phyloP scores from a whole-genome alignment of 805 yeast species.

The Torulaspora quercuum region DNA sequence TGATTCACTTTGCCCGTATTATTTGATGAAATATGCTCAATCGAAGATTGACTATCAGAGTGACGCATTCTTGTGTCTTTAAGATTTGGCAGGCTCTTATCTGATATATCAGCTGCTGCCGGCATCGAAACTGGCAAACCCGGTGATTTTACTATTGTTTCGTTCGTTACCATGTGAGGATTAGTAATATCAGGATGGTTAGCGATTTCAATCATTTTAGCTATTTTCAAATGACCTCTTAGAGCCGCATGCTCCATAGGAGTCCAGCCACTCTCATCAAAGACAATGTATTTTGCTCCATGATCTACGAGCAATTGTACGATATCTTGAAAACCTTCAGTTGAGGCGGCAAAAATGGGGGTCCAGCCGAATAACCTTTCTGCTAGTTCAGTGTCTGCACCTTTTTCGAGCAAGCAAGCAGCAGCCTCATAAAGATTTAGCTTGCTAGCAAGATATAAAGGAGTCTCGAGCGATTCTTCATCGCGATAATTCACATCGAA shows the following conservation, averaged over 20 bases:
- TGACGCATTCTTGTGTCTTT: neutral
- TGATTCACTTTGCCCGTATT: constrained; percentile 12
- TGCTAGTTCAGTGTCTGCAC: constrained; percentile 71
- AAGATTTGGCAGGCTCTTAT: neutral
- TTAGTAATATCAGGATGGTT: constrained; percentile 23
- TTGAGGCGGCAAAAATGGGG: constrained; percentile 84
- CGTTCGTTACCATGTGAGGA: constrained; percentile 20
- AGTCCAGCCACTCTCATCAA: constrained; percentile 90
- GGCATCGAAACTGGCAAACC: constrained; percentile 1
- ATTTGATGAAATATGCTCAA: constrained; percentile 13
- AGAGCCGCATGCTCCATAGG: constrained; percentile 96
- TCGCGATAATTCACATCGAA: constrained; percentile 64
- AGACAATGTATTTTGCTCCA: constrained; percentile 52
- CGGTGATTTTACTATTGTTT: constrained; percentile 1
- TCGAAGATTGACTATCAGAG: constrained; percentile 13
- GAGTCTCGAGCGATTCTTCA: constrained; percentile 64
- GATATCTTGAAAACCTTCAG: constrained; percentile 67
- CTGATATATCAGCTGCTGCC: neutral
- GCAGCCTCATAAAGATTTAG: constrained; percentile 54
- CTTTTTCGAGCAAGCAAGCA: constrained; percentile 48
- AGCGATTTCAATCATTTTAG: constrained; percentile 49
- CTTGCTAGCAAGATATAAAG: constrained; percentile 77
- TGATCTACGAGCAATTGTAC: constrained; percentile 51
- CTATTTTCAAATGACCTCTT: constrained; percentile 76
- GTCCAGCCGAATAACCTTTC: constrained; percentile 91